Conservation (phyloP, 108 stramenopile genomes). For the Parietichytrium sp. region DNA sequence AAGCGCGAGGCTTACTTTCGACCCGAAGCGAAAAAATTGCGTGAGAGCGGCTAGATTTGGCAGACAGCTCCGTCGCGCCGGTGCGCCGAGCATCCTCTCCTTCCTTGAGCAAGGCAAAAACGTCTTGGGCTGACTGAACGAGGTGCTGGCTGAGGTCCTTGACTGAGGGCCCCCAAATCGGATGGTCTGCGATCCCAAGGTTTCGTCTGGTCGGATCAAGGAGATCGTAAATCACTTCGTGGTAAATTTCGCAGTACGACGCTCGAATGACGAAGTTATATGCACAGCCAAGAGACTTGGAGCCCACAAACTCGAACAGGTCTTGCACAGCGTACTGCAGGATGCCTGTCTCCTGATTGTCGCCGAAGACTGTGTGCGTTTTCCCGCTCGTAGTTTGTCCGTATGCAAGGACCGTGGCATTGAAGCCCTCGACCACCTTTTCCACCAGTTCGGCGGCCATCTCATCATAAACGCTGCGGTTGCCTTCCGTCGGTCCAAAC, state of each 20-base stretch:
- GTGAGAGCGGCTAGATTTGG: not conserved
- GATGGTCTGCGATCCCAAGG: constrained; percentile 20
- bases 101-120: not conserved
- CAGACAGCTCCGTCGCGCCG: not conserved
- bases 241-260: constrained; percentile 53
- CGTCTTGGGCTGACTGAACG: not conserved
- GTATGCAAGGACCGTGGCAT: constrained; percentile 54
- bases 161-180: not conserved
- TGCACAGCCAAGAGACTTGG: not conserved
- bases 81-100: not conserved
- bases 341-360: not conserved
- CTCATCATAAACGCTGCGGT: not conserved
- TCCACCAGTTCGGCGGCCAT: constrained; percentile 36
- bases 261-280: constrained; percentile 18
- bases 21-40: not conserved
- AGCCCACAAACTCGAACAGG: not conserved
- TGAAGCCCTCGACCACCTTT: constrained; percentile 48
- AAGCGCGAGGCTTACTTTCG: not conserved
- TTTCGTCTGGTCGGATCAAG: constrained; percentile 38
- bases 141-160: not conserved
- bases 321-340: constrained; percentile 4
- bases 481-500: constrained; percentile 28
- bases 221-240: constrained; percentile 49
- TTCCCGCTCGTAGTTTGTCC: constrained; percentile 56
- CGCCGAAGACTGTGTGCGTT: constrained; percentile 48